These are phyloP conservation scores for Pseudoscleropodium purum DNA, from an alignment of 225 moss, liverwort and hornwort species.

Conservation along the genomic window DNA sequence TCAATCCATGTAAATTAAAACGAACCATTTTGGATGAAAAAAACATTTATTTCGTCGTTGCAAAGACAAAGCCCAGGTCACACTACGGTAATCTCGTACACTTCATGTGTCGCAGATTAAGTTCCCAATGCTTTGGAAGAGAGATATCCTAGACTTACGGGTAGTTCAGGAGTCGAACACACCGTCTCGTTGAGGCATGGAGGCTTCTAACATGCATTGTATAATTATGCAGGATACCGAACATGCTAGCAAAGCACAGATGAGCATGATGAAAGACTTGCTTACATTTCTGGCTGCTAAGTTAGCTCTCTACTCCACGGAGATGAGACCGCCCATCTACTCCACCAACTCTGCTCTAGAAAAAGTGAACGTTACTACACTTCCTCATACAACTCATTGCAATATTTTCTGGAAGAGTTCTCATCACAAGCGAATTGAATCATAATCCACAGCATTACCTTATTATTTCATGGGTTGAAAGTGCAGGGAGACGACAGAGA, in stretches of 20 bases:
- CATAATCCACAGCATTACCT: neutral
- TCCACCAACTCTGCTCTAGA: neutral
- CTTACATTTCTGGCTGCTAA: constrained; percentile 44
- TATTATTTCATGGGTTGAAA: neutral
- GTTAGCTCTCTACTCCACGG: neutral
- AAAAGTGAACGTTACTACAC: neutral
- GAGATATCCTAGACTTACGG: too few relatives aligned
- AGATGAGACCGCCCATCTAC: neutral
- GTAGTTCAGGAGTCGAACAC: neutral
- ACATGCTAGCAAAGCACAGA: constrained; percentile 27
- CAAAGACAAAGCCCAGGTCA: too few relatives aligned
- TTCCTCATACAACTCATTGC: neutral
- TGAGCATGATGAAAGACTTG: constrained; percentile 67
- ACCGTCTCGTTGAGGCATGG: neutral
- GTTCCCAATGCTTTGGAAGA: neutral
- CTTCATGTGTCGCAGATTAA: neutral
- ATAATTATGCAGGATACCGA: constrained; percentile 25
- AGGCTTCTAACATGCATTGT: neutral
- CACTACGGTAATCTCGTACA: neutral
- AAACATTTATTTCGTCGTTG: too few relatives aligned
- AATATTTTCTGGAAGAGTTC: too few relatives aligned
- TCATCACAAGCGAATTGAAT: too few relatives aligned
- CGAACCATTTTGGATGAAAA: too few relatives aligned
- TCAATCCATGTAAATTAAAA: too few relatives aligned
- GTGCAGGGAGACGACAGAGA: neutral